Percentiles rank a stretch among this genome's conserved stretches.
Evolutionary conservation across 83 land plant species (phyloP).

Genomic region (Thuja plicata): DNA sequence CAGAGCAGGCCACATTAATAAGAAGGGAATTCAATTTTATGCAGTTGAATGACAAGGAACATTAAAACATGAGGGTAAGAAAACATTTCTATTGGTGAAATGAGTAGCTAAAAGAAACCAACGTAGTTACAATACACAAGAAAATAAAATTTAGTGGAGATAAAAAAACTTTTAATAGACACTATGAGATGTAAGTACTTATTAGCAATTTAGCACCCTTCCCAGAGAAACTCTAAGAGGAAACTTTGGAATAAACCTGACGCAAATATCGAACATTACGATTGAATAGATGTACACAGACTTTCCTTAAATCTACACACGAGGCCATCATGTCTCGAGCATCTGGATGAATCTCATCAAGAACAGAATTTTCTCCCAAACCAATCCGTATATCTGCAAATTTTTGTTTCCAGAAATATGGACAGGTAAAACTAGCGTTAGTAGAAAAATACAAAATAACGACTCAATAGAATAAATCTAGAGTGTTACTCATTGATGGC

Average conservation of each 20-base stretch:
- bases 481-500: background rate
- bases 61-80: background rate
- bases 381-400: conserved; percentile 19
- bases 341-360: conserved; percentile 21
- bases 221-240: background rate
- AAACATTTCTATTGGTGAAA: background rate
- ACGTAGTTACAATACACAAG: background rate
- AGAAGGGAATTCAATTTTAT: background rate
- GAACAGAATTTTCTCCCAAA: conserved; percentile 19
- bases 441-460: background rate
- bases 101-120: background rate
- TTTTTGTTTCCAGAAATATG: background rate
- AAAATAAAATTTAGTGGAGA: background rate
- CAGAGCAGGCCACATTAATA: background rate
- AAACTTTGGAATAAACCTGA: conserved; percentile 10
- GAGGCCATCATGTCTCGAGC: conserved; percentile 18
- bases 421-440: background rate
- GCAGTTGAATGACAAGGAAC: background rate
- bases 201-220: background rate
- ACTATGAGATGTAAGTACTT: background rate
- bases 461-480: background rate
- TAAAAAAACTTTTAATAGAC: background rate
- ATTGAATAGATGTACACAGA: conserved; percentile 15
- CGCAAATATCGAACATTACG: conserved; percentile 6
- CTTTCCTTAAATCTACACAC: conserved; percentile 15